These are phyloP conservation scores for Betula pendula DNA, from an alignment of 306 rosid species.

Conservation along the genomic window DNA sequence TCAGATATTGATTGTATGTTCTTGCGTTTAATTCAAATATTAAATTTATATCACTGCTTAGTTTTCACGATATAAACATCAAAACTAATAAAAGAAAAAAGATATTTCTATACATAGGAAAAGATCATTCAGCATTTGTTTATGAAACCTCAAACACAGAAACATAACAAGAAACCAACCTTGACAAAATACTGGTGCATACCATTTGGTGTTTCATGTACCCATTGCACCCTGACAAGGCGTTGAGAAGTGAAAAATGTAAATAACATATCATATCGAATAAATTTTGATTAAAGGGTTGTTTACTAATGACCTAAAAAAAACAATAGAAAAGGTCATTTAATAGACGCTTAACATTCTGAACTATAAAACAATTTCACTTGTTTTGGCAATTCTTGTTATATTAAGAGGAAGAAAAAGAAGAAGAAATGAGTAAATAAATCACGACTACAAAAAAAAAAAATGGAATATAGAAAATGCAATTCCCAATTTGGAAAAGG, in stretches of 20 bases:
- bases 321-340: background rate
- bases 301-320: background rate
- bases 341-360: background rate
- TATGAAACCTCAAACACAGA: conserved; percentile 10
- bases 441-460: background rate
- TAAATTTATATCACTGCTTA: background rate
- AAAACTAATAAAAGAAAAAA: background rate
- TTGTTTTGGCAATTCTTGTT: background rate
- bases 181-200: conserved; percentile 82
- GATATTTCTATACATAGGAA: background rate
- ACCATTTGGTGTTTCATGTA: conserved; percentile 58
- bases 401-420: background rate
- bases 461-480: too few species aligned
- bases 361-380: background rate
- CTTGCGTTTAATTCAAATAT: background rate
- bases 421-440: background rate
- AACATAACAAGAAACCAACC: conserved; percentile 52
- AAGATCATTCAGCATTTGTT: conserved; percentile 19
- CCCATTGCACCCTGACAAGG: conserved; percentile 72
- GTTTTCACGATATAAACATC: conserved; percentile 10
- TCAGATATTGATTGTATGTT: background rate
- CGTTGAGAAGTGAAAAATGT: conserved; percentile 4
- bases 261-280: conserved; percentile 10
- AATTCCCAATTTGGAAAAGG: background rate
- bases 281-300: background rate